Evolutionary conservation across 2,329 filamentous ascomycete species (phyloP), one percentile per base, ranked within the genome.

Genomic region (Fusarium compactum): DNA sequence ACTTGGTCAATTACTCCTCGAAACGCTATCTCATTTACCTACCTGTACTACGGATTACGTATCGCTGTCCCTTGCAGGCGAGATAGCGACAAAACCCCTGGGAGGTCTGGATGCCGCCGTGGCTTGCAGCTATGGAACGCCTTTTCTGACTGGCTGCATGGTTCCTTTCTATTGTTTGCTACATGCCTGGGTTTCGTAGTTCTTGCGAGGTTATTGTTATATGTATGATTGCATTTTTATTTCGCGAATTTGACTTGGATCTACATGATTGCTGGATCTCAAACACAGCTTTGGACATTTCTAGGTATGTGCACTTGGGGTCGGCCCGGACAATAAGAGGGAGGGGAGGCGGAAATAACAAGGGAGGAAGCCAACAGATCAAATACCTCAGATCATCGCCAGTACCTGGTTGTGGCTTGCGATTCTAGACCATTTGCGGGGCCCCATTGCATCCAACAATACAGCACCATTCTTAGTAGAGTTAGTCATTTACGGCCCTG

Each of bases 341-440:
- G 5, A 38, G 5, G 32, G 16, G 34, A n/a, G 34, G 34, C 32
- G 34, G 34, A 38, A 38, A 38, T 38, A 38, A 38, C 16, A 38
- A 38, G 18, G 34, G 5, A 11, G 34, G 18, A 38, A 38, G 18
- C 16, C 9, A 24, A 32, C 8, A 38, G 24, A 22, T 44, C 43
- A 47, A 58, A 58, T 60, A 58, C 41, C 52, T 47, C 27, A 38
- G 27, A 12, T 25, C 24, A 44, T 16, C 29, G 44, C 38, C 24
- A 29, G 14, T 30, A 55, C 20, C 20, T 16, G 46, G 34, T 32
- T 8, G 51, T 61, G 63, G 67, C 67, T 65, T 58, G 4, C 14
- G 6, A 40, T 47, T 57, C 67, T 71, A 71, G 67, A 71, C 63
- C 53, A 44, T 68, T 71, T 71, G 67, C 67, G 67, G 67, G 67